phyloP scores from a whole-genome alignment of 2,329 filamentous ascomycete genomes.

The Fusarium domesticum region DNA sequence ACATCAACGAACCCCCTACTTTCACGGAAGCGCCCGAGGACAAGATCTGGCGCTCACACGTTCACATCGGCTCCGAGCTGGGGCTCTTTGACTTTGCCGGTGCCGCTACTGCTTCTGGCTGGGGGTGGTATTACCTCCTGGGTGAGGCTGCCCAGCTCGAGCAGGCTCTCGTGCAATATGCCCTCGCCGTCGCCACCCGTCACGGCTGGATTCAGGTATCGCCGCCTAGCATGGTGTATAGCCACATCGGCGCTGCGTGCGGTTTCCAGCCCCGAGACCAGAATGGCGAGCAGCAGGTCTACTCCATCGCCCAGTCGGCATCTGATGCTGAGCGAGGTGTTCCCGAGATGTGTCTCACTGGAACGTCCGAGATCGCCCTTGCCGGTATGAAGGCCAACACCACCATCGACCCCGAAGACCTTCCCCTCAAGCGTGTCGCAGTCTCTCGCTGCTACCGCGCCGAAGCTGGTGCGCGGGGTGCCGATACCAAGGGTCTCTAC shows the following conservation, averaged over 20 bases:
- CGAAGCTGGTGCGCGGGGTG: slow-evolving; percentile 85
- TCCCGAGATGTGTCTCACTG: slow-evolving; percentile 73
- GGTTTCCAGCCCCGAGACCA: slow-evolving; percentile 93
- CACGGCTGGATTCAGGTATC: slow-evolving; percentile 77
- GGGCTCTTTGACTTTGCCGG: slow-evolving; percentile 85
- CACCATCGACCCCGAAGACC: slow-evolving; percentile 58
- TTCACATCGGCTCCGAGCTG: slow-evolving; percentile 82
- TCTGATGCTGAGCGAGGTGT: slow-evolving; percentile 60
- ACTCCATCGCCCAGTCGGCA: slow-evolving; percentile 66
- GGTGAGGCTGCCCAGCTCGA: slow-evolving; percentile 92
- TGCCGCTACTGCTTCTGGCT: slow-evolving; percentile 79
- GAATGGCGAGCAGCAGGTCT: slow-evolving; percentile 89
- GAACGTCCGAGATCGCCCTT: slow-evolving; percentile 91
- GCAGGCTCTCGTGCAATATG: slow-evolving; percentile 86
- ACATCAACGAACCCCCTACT: slow-evolving; percentile 71
- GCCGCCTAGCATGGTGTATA: slow-evolving; percentile 88
- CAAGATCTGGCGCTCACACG: slow-evolving; percentile 67
- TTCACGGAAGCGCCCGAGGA: slow-evolving; percentile 28
- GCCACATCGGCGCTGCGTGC: slow-evolving; percentile 84
- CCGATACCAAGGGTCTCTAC: slow-evolving; percentile 91
- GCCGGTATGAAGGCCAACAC: slow-evolving; percentile 83
- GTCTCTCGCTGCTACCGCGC: slow-evolving; percentile 92
- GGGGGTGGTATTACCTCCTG: slow-evolving; percentile 97
- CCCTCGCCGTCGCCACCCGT: slow-evolving; percentile 67
- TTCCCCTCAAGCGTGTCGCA: slow-evolving; percentile 79